These are phyloP conservation scores for Guadua angustifolia DNA, from an alignment of 176 grass and related monocot species.

Conservation along the genomic window DNA sequence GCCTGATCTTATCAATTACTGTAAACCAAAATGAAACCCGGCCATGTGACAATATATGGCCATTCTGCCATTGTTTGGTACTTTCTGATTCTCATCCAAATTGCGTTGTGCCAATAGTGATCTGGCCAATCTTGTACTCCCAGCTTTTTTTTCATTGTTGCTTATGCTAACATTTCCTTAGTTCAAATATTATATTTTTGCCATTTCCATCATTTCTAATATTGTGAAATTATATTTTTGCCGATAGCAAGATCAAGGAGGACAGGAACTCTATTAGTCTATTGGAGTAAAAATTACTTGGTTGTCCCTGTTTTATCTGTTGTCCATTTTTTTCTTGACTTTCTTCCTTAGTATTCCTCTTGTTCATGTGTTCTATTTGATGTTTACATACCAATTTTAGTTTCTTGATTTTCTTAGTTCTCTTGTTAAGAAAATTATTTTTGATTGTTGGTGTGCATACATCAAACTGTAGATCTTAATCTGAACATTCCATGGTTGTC, in stretches of 20 bases:
- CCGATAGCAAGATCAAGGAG: neutral
- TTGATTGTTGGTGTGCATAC: neutral
- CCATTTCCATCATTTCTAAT: neutral
- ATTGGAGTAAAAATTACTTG: neutral
- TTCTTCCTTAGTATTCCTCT: neutral
- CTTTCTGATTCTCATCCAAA: neutral
- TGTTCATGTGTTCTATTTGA: neutral
- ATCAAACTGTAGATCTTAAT: neutral
- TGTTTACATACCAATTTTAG: constrained; percentile 9
- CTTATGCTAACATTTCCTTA: neutral
- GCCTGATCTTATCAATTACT: neutral
- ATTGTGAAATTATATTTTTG: neutral
- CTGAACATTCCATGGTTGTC: too few relatives aligned
- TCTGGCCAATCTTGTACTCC: neutral
- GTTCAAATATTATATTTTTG: constrained; percentile 2
- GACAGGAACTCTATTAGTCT: neutral
- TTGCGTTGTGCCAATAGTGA: neutral
- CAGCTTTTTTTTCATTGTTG: neutral
- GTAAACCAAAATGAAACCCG: neutral
- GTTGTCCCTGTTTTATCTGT: neutral
- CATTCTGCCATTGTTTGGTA: neutral
- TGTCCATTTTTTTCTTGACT: neutral
- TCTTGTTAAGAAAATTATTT: neutral
- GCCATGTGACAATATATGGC: neutral
- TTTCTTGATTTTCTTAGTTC: neutral